Evolutionary conservation across 805 yeast genomes (phyloP), one percentile per base, ranked within the genome.

Genomic region (Candida vaughaniae): DNA sequence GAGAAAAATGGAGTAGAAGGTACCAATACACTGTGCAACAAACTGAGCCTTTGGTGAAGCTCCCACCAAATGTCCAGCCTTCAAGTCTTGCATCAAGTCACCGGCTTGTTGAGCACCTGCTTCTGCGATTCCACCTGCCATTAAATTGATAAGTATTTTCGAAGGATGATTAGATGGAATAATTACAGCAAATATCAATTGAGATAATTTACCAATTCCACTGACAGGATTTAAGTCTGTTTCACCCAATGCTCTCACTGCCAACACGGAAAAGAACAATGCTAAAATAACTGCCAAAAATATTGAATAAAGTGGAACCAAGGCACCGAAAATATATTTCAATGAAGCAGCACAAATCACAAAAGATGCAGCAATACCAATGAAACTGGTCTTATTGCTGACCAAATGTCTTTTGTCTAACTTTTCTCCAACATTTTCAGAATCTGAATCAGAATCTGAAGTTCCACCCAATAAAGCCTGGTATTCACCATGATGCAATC

Each of bases 51-150:
- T 76, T 12, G 96, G 96, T 0, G 95, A 85, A 0, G 98, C 97
- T 11, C 95, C 95, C 2, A 91, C 53, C 36, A 91, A 60, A 60
- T 86, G 91, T 0, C 98, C 98, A 0, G 99, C 90, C 58, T 93
- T 93, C 49, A 91, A 69, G 62, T 93, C 98, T 65, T 91, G 99
- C 95, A 93, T 86, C 54, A 91, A 69, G 62, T 91, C 99, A 20
- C 99, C 98, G 2, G 98, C 97, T 62, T 91, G 99, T 64, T 93
- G 98, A 2, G 99, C 96, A 6, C 98, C 98, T 0, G 98, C 97
- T 64, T 91, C 99, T 1, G 98, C 95, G 28, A 91, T 81, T 10
- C 96, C 99, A 12, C 99, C 99, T 3, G 97, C 96, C 1, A 91
- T 84, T 33, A 91, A 66, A 55, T 91, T 93, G 30, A 88, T 79